Percentiles rank a stretch among this genome's conserved stretches.
Evolutionary conservation across 1,284 basidiomycete genomes (phyloP).

Genomic region (Trichosporon faecale): DNA sequence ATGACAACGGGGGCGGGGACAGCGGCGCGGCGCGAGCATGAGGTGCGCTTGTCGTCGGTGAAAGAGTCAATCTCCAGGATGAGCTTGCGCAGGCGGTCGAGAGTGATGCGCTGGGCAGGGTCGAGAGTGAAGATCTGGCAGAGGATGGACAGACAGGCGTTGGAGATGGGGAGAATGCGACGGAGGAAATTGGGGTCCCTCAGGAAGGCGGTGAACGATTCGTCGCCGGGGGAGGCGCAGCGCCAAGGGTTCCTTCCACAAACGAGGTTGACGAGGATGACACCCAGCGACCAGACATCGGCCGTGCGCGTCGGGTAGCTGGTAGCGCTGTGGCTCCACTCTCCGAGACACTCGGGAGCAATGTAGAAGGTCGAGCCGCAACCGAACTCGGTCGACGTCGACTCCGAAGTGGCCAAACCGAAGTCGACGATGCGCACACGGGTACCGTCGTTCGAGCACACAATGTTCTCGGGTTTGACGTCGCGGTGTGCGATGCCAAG

Average conservation of each 20-base stretch:
- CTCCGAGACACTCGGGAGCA: constrained; percentile 82
- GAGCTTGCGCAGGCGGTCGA: constrained; percentile 63
- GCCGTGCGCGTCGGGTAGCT: constrained; percentile 68
- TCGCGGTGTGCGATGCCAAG: constrained; percentile 87
- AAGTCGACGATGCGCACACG: constrained; percentile 92
- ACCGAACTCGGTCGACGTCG: constrained; percentile 83
- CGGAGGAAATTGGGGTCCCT: constrained; percentile 65
- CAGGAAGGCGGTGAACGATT: constrained; percentile 67
- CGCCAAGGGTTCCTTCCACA: constrained; percentile 86
- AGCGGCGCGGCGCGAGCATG: constrained; percentile 52
- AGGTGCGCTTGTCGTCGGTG: constrained; percentile 62
- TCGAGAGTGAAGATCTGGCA: constrained; percentile 62
- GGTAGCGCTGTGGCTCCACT: constrained; percentile 52
- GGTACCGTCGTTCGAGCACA: constrained; percentile 73
- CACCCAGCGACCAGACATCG: constrained; percentile 92
- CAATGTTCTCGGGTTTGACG: constrained; percentile 95
- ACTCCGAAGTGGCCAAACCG: constrained; percentile 89
- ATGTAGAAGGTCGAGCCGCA: constrained; percentile 56
- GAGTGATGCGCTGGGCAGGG: constrained; percentile 58
- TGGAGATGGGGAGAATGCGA: constrained; percentile 64
- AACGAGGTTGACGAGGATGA: constrained; percentile 85
- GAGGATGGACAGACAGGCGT: constrained; percentile 56
- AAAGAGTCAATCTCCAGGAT: constrained; percentile 64
- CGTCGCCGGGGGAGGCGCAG: constrained; percentile 66
- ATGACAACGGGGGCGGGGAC: constrained; percentile 27